Conservation (phyloP, 352 stramenopile species). For the Pythium vanterpoolii region DNA sequence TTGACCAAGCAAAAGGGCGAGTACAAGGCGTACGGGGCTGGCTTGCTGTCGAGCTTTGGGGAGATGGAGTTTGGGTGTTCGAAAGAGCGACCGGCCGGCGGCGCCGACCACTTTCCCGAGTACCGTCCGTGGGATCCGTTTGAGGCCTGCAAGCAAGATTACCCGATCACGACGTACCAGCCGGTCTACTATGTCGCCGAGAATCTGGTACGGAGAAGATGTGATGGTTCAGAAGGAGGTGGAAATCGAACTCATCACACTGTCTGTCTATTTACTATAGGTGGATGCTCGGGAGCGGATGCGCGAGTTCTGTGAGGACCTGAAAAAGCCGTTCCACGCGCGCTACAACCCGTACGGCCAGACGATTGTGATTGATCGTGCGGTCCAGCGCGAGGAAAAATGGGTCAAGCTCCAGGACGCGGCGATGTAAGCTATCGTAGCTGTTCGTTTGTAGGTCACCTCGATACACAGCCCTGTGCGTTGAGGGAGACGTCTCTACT, state of each 20-base stretch:
- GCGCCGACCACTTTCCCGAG: slow-evolving; percentile 64
- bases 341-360: slow-evolving; percentile 93
- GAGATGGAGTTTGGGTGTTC: slow-evolving; percentile 96
- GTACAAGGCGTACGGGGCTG: slow-evolving; percentile 96
- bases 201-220: slow-evolving; percentile 59
- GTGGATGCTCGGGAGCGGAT: slow-evolving; percentile 93
- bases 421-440: slow-evolving; percentile 4
- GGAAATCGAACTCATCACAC: not conserved
- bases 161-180: slow-evolving; percentile 98
- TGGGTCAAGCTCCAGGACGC: slow-evolving; percentile 35
- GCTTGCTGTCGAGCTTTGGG: slow-evolving; percentile 95
- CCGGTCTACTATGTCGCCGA: slow-evolving; percentile 97
- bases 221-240: not conserved
- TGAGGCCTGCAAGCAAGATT: slow-evolving; percentile 91
- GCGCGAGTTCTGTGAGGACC: slow-evolving; percentile 92
- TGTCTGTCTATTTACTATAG: slow-evolving; percentile 16
- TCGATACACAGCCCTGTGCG: too few species aligned
- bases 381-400: slow-evolving; percentile 61
- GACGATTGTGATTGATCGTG: slow-evolving; percentile 78
- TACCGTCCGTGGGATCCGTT: slow-evolving; percentile 94
- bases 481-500: not conserved
- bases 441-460: too few species aligned
- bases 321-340: slow-evolving; percentile 95
- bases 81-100: slow-evolving; percentile 50
- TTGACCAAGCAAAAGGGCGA: slow-evolving; percentile 91